Conservation (phyloP, 2,329 filamentous ascomycete genomes). For the Verticillium tricorpus region DNA sequence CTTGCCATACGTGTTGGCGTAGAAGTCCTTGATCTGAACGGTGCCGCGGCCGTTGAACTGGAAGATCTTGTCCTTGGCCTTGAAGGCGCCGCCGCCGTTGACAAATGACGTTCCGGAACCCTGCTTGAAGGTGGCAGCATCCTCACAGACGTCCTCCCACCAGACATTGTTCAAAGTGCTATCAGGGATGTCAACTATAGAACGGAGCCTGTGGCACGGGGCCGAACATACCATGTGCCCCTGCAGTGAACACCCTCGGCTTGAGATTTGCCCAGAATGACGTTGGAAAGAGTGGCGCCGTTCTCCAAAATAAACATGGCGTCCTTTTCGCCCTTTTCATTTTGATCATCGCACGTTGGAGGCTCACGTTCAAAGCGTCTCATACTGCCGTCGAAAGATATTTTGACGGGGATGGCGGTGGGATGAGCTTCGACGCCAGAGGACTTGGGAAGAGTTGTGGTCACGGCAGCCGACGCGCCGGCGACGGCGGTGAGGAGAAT, state of each 20-base stretch:
- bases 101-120: conserved; percentile 32
- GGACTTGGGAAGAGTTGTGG: conserved; percentile 13
- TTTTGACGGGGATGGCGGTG: conserved; percentile 32
- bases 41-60: conserved; percentile 37
- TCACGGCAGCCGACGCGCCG: conserved; percentile 1
- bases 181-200: not conserved
- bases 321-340: conserved; percentile 33
- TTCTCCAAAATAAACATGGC: conserved; percentile 35
- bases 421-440: conserved; percentile 31
- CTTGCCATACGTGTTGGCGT: conserved; percentile 37
- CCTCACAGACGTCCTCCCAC: conserved; percentile 34
- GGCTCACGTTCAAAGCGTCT: conserved; percentile 38
- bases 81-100: conserved; percentile 37
- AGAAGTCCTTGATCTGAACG: conserved; percentile 28
- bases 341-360: conserved; percentile 29
- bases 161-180: conserved; percentile 24
- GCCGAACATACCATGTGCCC: conserved; percentile 38
- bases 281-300: conserved; percentile 38
- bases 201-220: no score
- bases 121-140: conserved; percentile 28
- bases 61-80: conserved; percentile 34
- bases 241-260: conserved; percentile 40
- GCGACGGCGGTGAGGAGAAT: not conserved
- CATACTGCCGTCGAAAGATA: conserved; percentile 42
- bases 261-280: conserved; percentile 40